Base-by-base conservation (phyloP, 2,329 filamentous ascomycete genomes). In the Fusarium heterosporum region DNA sequence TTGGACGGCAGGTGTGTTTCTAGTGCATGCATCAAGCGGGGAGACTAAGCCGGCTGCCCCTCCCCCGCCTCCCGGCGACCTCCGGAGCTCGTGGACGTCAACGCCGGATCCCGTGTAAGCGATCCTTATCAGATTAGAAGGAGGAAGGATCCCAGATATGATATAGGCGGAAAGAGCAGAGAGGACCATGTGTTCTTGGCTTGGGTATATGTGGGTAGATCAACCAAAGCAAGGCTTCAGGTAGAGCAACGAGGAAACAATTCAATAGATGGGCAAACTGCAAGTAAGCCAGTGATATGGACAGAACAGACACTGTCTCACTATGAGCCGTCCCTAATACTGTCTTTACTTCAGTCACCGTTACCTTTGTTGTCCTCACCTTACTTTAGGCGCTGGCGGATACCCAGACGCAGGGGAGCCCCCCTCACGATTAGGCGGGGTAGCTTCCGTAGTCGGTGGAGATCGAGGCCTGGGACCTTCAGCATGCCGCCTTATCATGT, bases 11-110 rank as follows among this genome's bases (percentile, higher is more conserved):
- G 57, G 52, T 29, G 59, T 58, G 50, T 39, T 55, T 49, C 22
- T 64, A 69, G 57, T 39, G 50, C 42, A 73, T 69, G 56, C 69
- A 71, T 62, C 32, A 68, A 72, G 55, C 67, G 71, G 67, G 65
- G 68, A 71, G 55, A 46, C 38, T 32, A 48, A 52, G 42, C 53
- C 56, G 49, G 53, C 32, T 49, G 59, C 68, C 61, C 64, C 62
- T 64, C 66, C 60, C 69, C 69, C 65, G 70, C 66, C 61, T 63
- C 50, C 51, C 71, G 71, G 69, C 71, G 69, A 73, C 61, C 71
- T 73, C 71, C 71, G 71, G 63, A 28, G 38, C 58, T 66, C 38
- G 25, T 22, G 26, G 34, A 53, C 38, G 26, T 26, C 13, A 39
- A 50, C 65, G 65, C 66, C 53, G 66, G 46, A 19, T 52, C 63